Percentiles rank a stretch among this genome's conserved stretches.
These are phyloP conservation scores for Macrolepiota dolichaula DNA, from an alignment of 768 basidiomycete species.

Conservation along the genomic window DNA sequence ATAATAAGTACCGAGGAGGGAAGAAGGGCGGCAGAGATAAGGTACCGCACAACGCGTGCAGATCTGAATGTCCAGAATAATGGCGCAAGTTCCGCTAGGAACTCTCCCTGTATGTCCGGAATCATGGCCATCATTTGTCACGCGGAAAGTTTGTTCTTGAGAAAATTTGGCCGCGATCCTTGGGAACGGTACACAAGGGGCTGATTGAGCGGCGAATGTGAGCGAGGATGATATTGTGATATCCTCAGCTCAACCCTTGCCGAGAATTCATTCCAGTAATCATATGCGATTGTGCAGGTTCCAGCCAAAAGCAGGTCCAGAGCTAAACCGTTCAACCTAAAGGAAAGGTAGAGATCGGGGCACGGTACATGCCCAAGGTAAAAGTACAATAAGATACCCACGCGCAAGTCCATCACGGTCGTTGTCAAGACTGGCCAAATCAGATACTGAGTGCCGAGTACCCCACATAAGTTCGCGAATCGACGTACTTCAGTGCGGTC, in stretches of 20 bases:
- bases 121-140: background rate
- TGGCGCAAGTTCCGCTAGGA: slow-evolving; percentile 8
- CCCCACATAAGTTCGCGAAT: background rate
- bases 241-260: background rate
- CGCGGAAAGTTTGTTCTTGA: background rate
- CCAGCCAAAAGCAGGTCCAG: background rate
- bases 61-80: slow-evolving; percentile 8
- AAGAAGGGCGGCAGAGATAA: background rate
- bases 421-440: slow-evolving; percentile 11
- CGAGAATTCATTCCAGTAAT: background rate
- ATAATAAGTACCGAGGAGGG: background rate
- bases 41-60: background rate
- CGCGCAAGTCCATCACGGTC: slow-evolving; percentile 15
- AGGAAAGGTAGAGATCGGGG: background rate
- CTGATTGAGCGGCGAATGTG: background rate
- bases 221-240: background rate
- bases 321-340: background rate
- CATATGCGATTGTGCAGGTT: background rate
- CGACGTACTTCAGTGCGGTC: background rate
- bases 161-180: background rate
- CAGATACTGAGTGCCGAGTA: background rate
- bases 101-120: background rate
- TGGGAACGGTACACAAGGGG: background rate
- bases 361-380: background rate
- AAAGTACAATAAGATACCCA: background rate